These are phyloP conservation scores for Backusella luteola DNA, from an alignment of 192 early-diverging fungal species.

Conservation along the genomic window DNA sequence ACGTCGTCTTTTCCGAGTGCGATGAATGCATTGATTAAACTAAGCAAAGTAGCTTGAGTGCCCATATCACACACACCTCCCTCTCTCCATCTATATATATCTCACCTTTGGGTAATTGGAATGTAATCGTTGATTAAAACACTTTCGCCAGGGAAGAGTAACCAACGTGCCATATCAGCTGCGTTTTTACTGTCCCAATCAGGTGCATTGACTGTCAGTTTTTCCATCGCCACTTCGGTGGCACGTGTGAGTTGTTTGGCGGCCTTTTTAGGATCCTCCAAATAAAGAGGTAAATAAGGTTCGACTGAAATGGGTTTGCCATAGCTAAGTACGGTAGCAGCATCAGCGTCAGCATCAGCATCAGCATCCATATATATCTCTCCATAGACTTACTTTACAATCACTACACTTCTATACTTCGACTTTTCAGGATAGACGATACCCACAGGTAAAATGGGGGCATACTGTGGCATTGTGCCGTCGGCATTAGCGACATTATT, in stretches of 20 bases:
- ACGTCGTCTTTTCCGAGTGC: slow-evolving; percentile 17
- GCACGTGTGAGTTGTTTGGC: slow-evolving; percentile 45
- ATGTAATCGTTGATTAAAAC: slow-evolving; percentile 39
- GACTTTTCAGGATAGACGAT: slow-evolving; percentile 51
- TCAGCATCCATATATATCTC: too few relatives aligned
- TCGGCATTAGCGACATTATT: slow-evolving; percentile 18
- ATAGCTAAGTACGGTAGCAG: slow-evolving; percentile 20
- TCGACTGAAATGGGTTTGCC: slow-evolving; percentile 45
- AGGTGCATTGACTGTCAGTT: slow-evolving; percentile 49
- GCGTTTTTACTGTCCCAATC: slow-evolving; percentile 45
- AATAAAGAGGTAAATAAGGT: slow-evolving; percentile 36
- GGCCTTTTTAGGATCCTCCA: slow-evolving; percentile 31
- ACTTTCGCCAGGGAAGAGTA: slow-evolving; percentile 41
- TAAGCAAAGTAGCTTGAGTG: not conserved
- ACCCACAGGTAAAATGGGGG: slow-evolving; percentile 41
- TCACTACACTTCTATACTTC: slow-evolving; percentile 44
- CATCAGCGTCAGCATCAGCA: too few relatives aligned
- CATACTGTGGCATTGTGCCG: slow-evolving; percentile 13
- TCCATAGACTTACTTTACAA: slow-evolving; percentile 35
- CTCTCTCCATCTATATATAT: not conserved
- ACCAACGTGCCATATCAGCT: slow-evolving; percentile 37
- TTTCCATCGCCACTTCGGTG: slow-evolving; percentile 37
- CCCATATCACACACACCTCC: too few relatives aligned
- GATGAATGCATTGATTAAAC: slow-evolving; percentile 28
- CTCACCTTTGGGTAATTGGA: slow-evolving; percentile 47